phyloP scores from a whole-genome alignment of 257 asterid species.

The Nicotiana sylvestris region DNA sequence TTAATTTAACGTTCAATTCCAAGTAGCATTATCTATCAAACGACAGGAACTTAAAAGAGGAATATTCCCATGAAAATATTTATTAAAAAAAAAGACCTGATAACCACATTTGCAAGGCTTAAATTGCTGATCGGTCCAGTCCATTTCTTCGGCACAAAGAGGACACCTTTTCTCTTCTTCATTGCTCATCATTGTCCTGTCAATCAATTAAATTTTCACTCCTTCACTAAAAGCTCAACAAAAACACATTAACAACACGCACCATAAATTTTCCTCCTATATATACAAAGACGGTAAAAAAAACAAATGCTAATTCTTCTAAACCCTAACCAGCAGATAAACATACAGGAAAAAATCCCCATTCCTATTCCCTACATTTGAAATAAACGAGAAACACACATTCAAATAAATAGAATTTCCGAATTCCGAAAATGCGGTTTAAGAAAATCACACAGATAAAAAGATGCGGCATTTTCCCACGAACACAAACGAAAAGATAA shows the following conservation, averaged over 20 bases:
- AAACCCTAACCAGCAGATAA: neutral
- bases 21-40: neutral
- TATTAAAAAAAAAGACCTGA: conserved; percentile 42
- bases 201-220: neutral
- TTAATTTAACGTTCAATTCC: neutral
- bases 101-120: conserved; percentile 92
- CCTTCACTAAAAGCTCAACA: neutral
- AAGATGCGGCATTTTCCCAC: neutral
- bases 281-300: neutral
- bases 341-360: neutral
- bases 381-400: neutral
- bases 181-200: conserved; percentile 62
- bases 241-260: neutral
- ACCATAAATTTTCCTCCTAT: neutral
- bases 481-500: neutral
- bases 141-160: conserved; percentile 98
- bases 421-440: neutral
- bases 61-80: neutral
- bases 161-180: conserved; percentile 98
- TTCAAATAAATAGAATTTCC: neutral
- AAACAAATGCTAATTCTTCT: neutral
- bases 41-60: neutral
- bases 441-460: neutral
- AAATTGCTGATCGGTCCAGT: conserved; percentile 97
- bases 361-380: neutral